Evolutionary conservation across 192 early-diverging fungal species (phyloP).

Genomic region (Podila clonocystis): DNA sequence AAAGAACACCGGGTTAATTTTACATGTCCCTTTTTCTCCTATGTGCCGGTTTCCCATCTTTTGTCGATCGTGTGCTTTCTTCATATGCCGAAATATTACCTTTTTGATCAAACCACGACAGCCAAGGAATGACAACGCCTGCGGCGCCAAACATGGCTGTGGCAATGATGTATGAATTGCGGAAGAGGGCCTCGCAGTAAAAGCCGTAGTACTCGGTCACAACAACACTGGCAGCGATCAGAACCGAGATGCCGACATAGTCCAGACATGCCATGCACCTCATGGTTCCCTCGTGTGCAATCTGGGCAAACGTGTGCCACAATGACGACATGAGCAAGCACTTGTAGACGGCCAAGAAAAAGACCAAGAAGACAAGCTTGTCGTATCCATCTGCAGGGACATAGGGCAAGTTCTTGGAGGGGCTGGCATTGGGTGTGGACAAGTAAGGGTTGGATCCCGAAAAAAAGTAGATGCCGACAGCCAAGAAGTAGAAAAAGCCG

Average conservation of each 20-base stretch:
- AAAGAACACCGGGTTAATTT: not conserved
- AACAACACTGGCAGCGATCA: constrained; percentile 69
- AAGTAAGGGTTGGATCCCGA: constrained; percentile 49
- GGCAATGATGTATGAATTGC: constrained; percentile 59
- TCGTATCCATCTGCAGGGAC: constrained; percentile 54
- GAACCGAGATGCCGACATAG: constrained; percentile 71
- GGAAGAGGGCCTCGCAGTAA: constrained; percentile 56
- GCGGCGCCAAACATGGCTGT: constrained; percentile 58
- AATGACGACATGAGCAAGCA: constrained; percentile 68
- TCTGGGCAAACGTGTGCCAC: constrained; percentile 71
- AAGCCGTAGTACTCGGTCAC: constrained; percentile 69
- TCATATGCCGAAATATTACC: constrained; percentile 19
- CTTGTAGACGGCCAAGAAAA: constrained; percentile 67
- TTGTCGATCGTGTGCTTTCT: not conserved
- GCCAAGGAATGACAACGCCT: constrained; percentile 60
- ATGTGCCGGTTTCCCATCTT: not conserved
- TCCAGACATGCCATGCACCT: constrained; percentile 67
- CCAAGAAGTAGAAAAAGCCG: constrained; percentile 67
- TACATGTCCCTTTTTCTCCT: not conserved
- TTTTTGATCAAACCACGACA: constrained; percentile 62
- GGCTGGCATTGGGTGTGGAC: constrained; percentile 19
- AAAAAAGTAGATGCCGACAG: constrained; percentile 62
- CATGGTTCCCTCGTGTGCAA: constrained; percentile 60
- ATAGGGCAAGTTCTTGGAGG: constrained; percentile 34
- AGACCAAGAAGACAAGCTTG: constrained; percentile 60